phyloP scores from a whole-genome alignment of 305 asterid genomes.

The Solanum hybrid region DNA sequence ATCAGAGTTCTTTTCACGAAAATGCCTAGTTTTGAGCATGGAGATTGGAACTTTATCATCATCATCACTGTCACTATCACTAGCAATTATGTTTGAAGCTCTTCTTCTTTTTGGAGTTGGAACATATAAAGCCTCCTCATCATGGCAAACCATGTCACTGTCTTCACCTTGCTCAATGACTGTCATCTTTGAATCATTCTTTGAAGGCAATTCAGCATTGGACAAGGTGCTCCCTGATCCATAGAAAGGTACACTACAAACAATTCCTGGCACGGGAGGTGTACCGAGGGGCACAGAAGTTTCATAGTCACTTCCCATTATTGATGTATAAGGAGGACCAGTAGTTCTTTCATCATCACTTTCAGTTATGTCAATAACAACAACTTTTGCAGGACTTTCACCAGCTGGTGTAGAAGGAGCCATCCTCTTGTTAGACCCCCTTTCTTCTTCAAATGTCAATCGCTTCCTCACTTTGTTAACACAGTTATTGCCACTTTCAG shows the following conservation, averaged over 20 bases:
- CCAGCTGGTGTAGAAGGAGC: constrained; percentile 38
- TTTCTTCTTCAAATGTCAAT: constrained; percentile 23
- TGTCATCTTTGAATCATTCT: constrained; percentile 1
- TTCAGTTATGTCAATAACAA: constrained; percentile 31
- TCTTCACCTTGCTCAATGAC: constrained; percentile 14
- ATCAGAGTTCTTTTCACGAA: background rate
- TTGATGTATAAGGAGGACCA: background rate
- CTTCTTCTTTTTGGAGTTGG: constrained; percentile 27
- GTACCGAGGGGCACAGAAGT: background rate
- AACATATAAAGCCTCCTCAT: background rate
- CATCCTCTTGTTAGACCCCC: constrained; percentile 18
- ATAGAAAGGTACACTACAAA: constrained; percentile 7
- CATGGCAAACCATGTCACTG: constrained; percentile 13
- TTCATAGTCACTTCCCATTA: constrained; percentile 15
- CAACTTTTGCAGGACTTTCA: constrained; percentile 10
- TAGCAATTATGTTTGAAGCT: constrained; percentile 29
- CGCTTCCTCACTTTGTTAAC: constrained; percentile 22
- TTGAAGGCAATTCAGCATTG: constrained; percentile 9
- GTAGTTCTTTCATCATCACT: constrained; percentile 31
- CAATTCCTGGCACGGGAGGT: constrained; percentile 4
- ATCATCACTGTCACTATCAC: constrained; percentile 38
- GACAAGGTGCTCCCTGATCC: constrained; percentile 7
- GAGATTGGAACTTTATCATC: constrained; percentile 35
- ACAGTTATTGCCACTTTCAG: constrained; percentile 7
- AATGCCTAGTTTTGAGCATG: constrained; percentile 15